Evolutionary conservation across 192 early-diverging fungal species (phyloP).

Genomic region (Podila epicladia): DNA sequence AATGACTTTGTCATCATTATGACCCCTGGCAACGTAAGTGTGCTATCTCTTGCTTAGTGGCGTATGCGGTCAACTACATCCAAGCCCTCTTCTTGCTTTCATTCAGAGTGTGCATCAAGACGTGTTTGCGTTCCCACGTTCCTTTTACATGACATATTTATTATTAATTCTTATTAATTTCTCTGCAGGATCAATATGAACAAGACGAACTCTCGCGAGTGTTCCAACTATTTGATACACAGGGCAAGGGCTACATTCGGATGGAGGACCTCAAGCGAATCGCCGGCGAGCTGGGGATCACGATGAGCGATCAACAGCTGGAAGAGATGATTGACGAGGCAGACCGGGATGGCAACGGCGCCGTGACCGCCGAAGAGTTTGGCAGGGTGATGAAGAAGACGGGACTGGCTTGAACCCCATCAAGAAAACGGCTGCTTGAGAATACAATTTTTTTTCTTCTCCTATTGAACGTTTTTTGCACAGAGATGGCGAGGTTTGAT

Average conservation of each 20-base stretch:
- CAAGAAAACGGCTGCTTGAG: no score
- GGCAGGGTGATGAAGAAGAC: slow-evolving; percentile 23
- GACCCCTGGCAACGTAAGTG: slow-evolving; percentile 20
- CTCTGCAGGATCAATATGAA: slow-evolving; percentile 13
- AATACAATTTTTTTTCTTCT: no score
- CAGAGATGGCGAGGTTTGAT: no score
- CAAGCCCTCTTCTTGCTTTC: not conserved
- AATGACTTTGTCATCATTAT: slow-evolving; percentile 41
- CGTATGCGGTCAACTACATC: not conserved
- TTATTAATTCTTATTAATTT: not conserved
- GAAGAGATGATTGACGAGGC: slow-evolving; percentile 49
- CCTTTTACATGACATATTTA: not conserved
- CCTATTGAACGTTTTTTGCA: no score
- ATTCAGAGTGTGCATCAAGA: not conserved
- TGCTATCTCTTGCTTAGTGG: not conserved
- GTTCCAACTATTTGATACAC: slow-evolving; percentile 34
- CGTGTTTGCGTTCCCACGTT: not conserved
- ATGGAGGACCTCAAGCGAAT: slow-evolving; percentile 41
- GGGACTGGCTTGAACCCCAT: not conserved
- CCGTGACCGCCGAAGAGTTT: slow-evolving; percentile 34
- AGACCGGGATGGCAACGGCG: slow-evolving; percentile 22
- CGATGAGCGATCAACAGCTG: slow-evolving; percentile 30
- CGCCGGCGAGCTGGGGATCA: slow-evolving; percentile 16
- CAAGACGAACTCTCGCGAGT: slow-evolving; percentile 34
- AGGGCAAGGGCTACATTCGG: slow-evolving; percentile 19